phyloP scores from a whole-genome alignment of 2,329 filamentous ascomycete genomes.

The Chaetomium sp. region DNA sequence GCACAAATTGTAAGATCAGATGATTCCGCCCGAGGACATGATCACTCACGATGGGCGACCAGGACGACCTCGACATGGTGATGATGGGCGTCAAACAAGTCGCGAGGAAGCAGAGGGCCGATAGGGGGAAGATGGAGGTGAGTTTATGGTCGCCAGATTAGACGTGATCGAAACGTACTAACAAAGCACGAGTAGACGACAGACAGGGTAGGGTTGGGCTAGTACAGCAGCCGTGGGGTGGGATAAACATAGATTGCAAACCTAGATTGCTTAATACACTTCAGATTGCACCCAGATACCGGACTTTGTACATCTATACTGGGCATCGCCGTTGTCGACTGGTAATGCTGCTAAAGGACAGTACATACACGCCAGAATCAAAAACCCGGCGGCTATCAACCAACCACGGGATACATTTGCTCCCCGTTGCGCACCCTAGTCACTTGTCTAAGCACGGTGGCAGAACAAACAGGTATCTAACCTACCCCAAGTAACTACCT shows the following conservation, averaged over 20 bases:
- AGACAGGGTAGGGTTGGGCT: no score
- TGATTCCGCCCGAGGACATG: slow-evolving; percentile 75
- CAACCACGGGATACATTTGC: background rate
- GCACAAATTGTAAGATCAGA: no score
- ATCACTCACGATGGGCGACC: slow-evolving; percentile 96
- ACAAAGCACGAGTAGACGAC: slow-evolving; percentile 21
- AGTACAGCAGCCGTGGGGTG: background rate
- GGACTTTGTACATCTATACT: background rate
- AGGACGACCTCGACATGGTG: slow-evolving; percentile 92
- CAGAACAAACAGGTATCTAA: background rate
- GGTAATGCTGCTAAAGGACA: background rate
- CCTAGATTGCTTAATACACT: no score
- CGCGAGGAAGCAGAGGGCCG: slow-evolving; percentile 72
- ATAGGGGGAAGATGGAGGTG: slow-evolving; percentile 95
- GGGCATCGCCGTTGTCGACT: background rate
- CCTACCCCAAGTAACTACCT: slow-evolving; percentile 28
- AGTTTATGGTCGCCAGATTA: slow-evolving; percentile 43
- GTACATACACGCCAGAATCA: background rate
- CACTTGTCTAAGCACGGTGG: background rate
- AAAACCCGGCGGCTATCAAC: background rate
- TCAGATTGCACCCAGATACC: no score
- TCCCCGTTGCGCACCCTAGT: background rate
- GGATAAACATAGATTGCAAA: background rate
- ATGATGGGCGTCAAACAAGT: slow-evolving; percentile 68
- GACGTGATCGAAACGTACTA: slow-evolving; percentile 23